A percentile compares a stretch with the other conserved stretches of the same genome.
phyloP scores from a whole-genome alignment of 768 basidiomycete genomes.

The Trichaptum fuscoviolaceum region DNA sequence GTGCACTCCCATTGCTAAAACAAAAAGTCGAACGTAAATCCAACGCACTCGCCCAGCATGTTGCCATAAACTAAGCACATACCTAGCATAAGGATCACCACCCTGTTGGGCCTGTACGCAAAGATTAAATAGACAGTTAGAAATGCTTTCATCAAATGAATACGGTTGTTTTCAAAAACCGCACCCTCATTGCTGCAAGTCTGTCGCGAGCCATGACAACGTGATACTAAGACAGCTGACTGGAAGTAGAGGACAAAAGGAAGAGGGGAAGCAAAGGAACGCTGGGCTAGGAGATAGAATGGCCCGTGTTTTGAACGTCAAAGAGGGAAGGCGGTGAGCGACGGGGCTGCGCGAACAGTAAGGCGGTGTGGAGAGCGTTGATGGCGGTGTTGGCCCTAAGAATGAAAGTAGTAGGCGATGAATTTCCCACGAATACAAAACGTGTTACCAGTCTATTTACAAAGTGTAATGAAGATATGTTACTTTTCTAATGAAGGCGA shows the following conservation, averaged over 20 bases:
- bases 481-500: neutral
- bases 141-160: neutral
- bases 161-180: conserved; percentile 17
- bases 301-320: neutral
- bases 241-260: neutral
- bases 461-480: neutral
- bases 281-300: neutral
- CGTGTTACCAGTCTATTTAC: neutral
- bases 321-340: neutral
- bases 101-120: conserved; percentile 58
- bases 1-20: conserved; percentile 37
- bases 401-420: neutral
- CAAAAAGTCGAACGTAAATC: conserved; percentile 8
- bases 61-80: neutral
- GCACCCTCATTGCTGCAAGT: conserved; percentile 80
- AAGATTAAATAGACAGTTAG: conserved; percentile 11
- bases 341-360: conserved; percentile 9
- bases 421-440: neutral
- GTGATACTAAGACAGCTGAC: conserved; percentile 11
- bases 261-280: neutral
- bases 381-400: conserved; percentile 6
- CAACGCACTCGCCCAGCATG: conserved; percentile 7
- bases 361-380: conserved; percentile 9
- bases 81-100: conserved; percentile 26
- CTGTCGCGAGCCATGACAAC: conserved; percentile 79